A percentile compares a stretch with the other conserved stretches of the same genome.
These are phyloP conservation scores for Cladorrhinum sp. DNA, from an alignment of 2,329 filamentous ascomycete genomes.

Conservation along the genomic window DNA sequence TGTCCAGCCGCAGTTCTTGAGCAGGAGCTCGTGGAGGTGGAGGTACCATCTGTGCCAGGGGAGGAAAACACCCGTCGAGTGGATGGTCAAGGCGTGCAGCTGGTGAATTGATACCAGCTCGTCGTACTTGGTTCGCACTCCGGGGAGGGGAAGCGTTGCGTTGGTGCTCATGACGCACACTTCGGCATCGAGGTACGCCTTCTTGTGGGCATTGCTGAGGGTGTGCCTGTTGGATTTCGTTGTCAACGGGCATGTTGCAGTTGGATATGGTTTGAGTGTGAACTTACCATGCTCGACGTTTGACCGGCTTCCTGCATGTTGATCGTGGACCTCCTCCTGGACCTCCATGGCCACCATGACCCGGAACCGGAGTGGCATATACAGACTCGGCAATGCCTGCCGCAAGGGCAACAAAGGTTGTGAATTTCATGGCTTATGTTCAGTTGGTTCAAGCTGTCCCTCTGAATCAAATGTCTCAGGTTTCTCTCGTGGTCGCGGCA, in stretches of 20 bases:
- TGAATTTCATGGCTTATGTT: neutral
- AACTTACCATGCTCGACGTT: neutral
- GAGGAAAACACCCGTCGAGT: conserved; percentile 21
- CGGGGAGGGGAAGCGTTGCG: neutral
- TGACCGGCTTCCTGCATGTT: neutral
- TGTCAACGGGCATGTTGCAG: no score
- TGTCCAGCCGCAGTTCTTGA: conserved; percentile 25
- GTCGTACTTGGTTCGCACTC: neutral
- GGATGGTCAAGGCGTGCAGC: neutral
- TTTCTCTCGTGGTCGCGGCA: neutral
- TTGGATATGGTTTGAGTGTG: neutral
- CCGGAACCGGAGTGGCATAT: neutral
- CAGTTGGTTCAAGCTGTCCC: neutral
- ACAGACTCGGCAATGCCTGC: neutral
- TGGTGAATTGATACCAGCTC: neutral
- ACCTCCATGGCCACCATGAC: no score
- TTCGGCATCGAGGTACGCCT: conserved; percentile 8
- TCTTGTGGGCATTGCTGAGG: conserved; percentile 1
- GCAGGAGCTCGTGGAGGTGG: conserved; percentile 20
- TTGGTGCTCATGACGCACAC: conserved; percentile 7
- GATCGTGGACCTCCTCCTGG: neutral
- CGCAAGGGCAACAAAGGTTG: neutral
- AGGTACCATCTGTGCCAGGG: conserved; percentile 26
- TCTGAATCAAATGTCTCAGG: neutral
- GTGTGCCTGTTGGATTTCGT: conserved; percentile 7